Evolutionary conservation across 2,329 filamentous ascomycete genomes (phyloP).

Genomic region (Mycogone perniciosa): DNA sequence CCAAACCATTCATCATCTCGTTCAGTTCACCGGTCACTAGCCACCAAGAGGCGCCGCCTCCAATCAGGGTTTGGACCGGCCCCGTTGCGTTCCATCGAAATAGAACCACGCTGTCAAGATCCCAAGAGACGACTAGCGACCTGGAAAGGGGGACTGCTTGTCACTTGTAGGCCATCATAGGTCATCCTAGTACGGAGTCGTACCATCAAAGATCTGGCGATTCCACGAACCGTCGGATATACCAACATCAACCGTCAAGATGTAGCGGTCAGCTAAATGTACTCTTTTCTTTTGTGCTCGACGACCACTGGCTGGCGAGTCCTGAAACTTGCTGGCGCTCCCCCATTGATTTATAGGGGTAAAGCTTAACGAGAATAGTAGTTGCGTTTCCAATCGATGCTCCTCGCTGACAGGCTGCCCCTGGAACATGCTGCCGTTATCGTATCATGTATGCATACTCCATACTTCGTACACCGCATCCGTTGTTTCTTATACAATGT

Average conservation of each 20-base stretch:
- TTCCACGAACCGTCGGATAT: too few relatives aligned
- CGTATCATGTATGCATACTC: constrained; percentile 25
- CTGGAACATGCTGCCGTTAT: constrained; percentile 45
- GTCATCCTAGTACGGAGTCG: neutral
- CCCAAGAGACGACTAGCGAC: neutral
- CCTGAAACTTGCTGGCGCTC: neutral
- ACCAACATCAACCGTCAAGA: too few relatives aligned
- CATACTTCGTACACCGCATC: constrained; percentile 42
- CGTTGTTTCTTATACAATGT: constrained; percentile 47
- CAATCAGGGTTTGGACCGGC: too few relatives aligned
- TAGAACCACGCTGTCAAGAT: neutral
- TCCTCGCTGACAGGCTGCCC: constrained; percentile 42
- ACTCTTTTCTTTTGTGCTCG: too few relatives aligned
- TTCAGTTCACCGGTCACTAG: too few relatives aligned
- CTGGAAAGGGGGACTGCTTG: neutral
- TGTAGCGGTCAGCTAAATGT: too few relatives aligned
- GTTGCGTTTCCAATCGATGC: constrained; percentile 40
- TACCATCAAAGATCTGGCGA: too few relatives aligned
- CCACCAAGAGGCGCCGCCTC: too few relatives aligned
- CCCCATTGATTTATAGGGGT: constrained; percentile 23
- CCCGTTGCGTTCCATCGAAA: neutral
- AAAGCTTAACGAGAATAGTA: constrained; percentile 22
- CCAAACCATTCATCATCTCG: too few relatives aligned
- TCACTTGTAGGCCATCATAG: neutral
- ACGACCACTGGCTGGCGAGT: neutral